Conservation (phyloP, 83 land plant genomes). For the Picea mariana region DNA sequence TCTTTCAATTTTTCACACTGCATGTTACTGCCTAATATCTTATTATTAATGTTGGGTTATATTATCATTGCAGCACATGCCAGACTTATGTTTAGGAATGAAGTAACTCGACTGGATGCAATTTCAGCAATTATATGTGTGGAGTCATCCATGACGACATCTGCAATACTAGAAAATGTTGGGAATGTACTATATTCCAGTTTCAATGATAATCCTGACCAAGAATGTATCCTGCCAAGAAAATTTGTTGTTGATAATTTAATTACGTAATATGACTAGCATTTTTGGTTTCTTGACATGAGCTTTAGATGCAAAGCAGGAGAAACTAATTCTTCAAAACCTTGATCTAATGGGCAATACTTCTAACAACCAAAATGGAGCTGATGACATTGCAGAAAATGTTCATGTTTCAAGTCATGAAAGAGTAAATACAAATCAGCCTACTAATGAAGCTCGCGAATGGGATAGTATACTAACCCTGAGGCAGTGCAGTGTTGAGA, state of each 20-base stretch:
- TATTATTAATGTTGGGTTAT: too few relatives aligned
- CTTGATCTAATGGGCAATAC: conserved; percentile 30
- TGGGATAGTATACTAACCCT: conserved; percentile 5
- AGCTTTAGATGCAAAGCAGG: conserved; percentile 70
- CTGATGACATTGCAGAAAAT: conserved; percentile 2
- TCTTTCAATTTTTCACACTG: neutral
- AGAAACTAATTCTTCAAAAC: conserved; percentile 59
- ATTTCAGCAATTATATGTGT: conserved; percentile 90
- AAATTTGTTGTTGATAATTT: neutral
- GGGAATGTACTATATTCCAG: conserved; percentile 95
- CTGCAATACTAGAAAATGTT: conserved; percentile 85
- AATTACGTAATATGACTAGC: neutral
- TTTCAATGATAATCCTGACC: conserved; percentile 83
- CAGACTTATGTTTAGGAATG: conserved; percentile 90
- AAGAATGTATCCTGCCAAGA: conserved; percentile 82
- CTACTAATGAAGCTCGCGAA: neutral
- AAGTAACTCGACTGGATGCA: conserved; percentile 87
- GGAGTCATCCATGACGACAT: conserved; percentile 98
- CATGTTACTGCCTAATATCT: neutral
- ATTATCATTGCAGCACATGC: conserved; percentile 74
- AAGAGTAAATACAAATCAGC: neutral
- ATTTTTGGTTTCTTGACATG: conserved; percentile 31
- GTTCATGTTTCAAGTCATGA: neutral
- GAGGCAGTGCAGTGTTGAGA: conserved; percentile 6
- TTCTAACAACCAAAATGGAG: conserved; percentile 6